Evolutionary conservation across 1,139 yeast species (phyloP).

Genomic region (Hemisphaericaspora xylofermentans): DNA sequence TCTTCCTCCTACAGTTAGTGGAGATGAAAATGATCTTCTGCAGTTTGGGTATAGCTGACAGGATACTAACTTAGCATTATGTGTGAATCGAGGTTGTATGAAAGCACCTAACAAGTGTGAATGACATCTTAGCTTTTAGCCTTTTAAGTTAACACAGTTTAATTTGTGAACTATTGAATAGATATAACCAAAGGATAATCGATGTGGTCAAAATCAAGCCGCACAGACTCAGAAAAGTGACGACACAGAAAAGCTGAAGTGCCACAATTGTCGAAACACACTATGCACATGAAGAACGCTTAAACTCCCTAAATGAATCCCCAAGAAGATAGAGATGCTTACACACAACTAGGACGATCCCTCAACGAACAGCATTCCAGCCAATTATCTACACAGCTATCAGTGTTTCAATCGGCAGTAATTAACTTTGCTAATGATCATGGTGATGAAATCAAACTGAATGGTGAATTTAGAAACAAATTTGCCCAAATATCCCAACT

Average conservation of each 20-base stretch:
- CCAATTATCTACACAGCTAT: conserved; percentile 56
- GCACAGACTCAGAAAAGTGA: too few species aligned
- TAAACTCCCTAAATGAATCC: conserved; percentile 9
- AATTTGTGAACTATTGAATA: background rate
- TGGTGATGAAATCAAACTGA: conserved; percentile 59
- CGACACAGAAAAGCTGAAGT: too few species aligned
- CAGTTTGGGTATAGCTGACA: too few species aligned
- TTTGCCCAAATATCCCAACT: conserved; percentile 74
- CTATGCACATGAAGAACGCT: too few species aligned
- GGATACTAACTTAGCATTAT: too few species aligned
- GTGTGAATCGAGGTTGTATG: too few species aligned
- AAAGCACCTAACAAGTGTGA: too few species aligned
- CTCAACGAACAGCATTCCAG: conserved; percentile 43
- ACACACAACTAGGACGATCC: conserved; percentile 24
- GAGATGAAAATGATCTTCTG: too few species aligned
- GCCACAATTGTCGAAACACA: background rate
- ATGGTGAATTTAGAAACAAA: conserved; percentile 64
- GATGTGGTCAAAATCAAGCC: background rate
- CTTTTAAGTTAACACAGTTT: background rate
- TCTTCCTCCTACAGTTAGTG: too few species aligned
- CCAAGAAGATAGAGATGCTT: conserved; percentile 28
- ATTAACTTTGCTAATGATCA: conserved; percentile 64
- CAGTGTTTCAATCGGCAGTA: conserved; percentile 60
- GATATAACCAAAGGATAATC: background rate
- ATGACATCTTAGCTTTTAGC: background rate